A percentile compares a stretch with the other conserved stretches of the same genome.
Conservation (phyloP, 2,329 filamentous ascomycete genomes). For the Ophidiomyces ophidiicola region DNA sequence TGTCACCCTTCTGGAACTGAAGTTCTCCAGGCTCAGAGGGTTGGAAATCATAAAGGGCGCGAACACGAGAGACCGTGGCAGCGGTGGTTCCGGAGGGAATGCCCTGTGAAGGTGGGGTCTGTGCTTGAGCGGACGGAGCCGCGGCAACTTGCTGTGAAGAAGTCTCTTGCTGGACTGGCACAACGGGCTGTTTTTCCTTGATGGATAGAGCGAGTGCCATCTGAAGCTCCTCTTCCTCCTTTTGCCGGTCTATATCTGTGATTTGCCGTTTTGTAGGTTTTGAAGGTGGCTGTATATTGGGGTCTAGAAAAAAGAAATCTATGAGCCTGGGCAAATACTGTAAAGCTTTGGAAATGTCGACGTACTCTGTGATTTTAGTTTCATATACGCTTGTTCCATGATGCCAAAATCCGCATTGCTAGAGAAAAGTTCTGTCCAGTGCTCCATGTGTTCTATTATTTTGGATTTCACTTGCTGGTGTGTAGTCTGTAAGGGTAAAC, state of each 20-base stretch:
- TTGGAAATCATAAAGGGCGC: slow-evolving; percentile 87
- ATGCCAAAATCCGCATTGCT: slow-evolving; percentile 84
- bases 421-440: slow-evolving; percentile 91
- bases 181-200: slow-evolving; percentile 57
- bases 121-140: slow-evolving; percentile 21
- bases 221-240: slow-evolving; percentile 94
- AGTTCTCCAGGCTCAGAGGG: slow-evolving; percentile 90
- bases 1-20: slow-evolving; percentile 90
- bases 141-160: slow-evolving; percentile 30
- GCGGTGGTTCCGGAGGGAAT: slow-evolving; percentile 78
- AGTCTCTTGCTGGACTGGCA: slow-evolving; percentile 22
- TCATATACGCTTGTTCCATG: slow-evolving; percentile 90
- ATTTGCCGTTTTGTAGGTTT: slow-evolving; percentile 89
- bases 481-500: slow-evolving; percentile 52
- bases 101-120: slow-evolving; percentile 35
- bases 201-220: slow-evolving; percentile 89
- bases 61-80: slow-evolving; percentile 86
- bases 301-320: slow-evolving; percentile 47
- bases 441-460: slow-evolving; percentile 90
- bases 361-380: slow-evolving; percentile 60
- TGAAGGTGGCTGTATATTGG: slow-evolving; percentile 77
- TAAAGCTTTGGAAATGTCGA: slow-evolving; percentile 4
- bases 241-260: slow-evolving; percentile 77
- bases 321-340: no score
- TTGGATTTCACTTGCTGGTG: slow-evolving; percentile 94